Evolutionary conservation across 2,329 filamentous ascomycete species (phyloP).

Genomic region (Lasiodiplodia hormozganensis): DNA sequence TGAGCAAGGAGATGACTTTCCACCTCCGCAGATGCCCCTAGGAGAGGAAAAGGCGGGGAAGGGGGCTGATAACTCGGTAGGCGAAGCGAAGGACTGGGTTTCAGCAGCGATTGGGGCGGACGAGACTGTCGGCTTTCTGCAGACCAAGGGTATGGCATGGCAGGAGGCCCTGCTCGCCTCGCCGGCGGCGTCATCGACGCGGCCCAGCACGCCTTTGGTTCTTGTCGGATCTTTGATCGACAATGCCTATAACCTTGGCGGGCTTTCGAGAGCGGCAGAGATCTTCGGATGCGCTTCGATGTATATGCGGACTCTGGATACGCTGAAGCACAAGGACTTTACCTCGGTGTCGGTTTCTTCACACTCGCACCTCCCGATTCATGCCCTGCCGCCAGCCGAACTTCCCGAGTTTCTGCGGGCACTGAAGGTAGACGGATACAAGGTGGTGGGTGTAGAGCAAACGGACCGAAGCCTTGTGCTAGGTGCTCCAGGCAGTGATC

Average conservation of each 20-base stretch:
- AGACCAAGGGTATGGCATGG: slow-evolving; percentile 59
- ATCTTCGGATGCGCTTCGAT: slow-evolving; percentile 58
- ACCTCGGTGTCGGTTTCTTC: slow-evolving; percentile 57
- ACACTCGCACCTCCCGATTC: slow-evolving; percentile 57
- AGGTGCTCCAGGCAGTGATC: slow-evolving; percentile 41
- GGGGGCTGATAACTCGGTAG: background rate
- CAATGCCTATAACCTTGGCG: slow-evolving; percentile 59
- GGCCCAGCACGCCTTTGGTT: slow-evolving; percentile 47
- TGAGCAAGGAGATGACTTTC: slow-evolving; percentile 19
- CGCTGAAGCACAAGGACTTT: slow-evolving; percentile 56
- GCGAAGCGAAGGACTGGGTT: background rate
- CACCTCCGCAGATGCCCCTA: slow-evolving; percentile 42
- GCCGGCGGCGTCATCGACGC: slow-evolving; percentile 34
- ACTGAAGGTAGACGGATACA: slow-evolving; percentile 55
- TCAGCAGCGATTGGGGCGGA: background rate
- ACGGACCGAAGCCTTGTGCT: slow-evolving; percentile 58
- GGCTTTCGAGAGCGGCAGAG: slow-evolving; percentile 58
- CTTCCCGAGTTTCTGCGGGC: slow-evolving; percentile 49
- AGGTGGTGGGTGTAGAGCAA: slow-evolving; percentile 62
- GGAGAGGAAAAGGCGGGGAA: slow-evolving; percentile 33
- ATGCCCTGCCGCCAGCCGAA: slow-evolving; percentile 41
- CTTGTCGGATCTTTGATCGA: slow-evolving; percentile 59
- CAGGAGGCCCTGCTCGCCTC: slow-evolving; percentile 45
- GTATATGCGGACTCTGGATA: slow-evolving; percentile 51
- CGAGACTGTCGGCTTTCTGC: slow-evolving; percentile 45